Conservation (phyloP, 495 filamentous ascomycete species). For the Penicillium cinerascens region DNA sequence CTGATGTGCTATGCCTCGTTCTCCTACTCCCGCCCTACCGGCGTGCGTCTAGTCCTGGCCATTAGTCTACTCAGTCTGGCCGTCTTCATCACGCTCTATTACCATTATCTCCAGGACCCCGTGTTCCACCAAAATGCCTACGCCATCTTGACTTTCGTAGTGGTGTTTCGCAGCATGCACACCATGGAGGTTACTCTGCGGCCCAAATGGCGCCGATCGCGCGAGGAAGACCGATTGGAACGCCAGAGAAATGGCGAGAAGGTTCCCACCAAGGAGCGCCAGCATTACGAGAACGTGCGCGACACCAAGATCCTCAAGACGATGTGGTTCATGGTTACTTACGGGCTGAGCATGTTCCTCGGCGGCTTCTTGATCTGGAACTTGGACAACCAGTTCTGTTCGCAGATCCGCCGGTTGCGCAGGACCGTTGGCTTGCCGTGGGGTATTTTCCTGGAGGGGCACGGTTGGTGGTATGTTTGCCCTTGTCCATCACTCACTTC, state of each 20-base stretch:
- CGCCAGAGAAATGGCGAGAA: slow-evolving; percentile 38
- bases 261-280: slow-evolving; percentile 39
- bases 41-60: slow-evolving; percentile 56
- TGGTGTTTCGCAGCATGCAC: slow-evolving; percentile 79
- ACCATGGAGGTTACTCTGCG: slow-evolving; percentile 83
- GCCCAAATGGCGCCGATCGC: slow-evolving; percentile 47
- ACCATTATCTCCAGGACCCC: slow-evolving; percentile 90
- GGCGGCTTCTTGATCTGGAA: slow-evolving; percentile 85
- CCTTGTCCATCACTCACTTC: slow-evolving; percentile 2
- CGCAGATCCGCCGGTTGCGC: slow-evolving; percentile 64
- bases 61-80: slow-evolving; percentile 59
- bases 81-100: slow-evolving; percentile 84
- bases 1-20: slow-evolving; percentile 90
- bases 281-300: slow-evolving; percentile 50
- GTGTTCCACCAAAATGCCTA: slow-evolving; percentile 90
- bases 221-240: slow-evolving; percentile 41
- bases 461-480: slow-evolving; percentile 90
- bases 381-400: slow-evolving; percentile 80
- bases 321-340: slow-evolving; percentile 74
- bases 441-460: slow-evolving; percentile 86
- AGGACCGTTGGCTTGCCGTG: slow-evolving; percentile 77
- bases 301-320: slow-evolving; percentile 58
- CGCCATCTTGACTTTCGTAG: slow-evolving; percentile 69
- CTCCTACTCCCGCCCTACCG: slow-evolving; percentile 59
- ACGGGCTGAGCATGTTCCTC: slow-evolving; percentile 72